A percentile compares a stretch with the other conserved stretches of the same genome.
Conservation (phyloP, 2,329 filamentous ascomycete genomes). For the Talaromyces albobiverticillius region DNA sequence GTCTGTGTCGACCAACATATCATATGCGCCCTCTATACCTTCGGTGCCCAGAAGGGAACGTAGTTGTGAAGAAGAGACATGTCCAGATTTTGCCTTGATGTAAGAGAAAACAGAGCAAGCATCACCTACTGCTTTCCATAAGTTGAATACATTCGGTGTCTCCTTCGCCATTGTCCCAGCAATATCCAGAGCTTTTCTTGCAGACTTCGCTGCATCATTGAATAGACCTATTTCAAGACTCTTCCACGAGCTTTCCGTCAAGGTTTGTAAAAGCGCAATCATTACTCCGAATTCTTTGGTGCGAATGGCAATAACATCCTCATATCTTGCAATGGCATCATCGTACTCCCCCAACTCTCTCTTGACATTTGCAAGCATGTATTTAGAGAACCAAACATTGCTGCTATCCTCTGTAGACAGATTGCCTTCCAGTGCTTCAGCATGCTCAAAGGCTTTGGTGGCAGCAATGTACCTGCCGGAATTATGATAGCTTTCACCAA, state of each 20-base stretch:
- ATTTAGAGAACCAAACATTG: slow-evolving; percentile 91
- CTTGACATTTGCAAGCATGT: slow-evolving; percentile 94
- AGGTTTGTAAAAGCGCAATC: slow-evolving; percentile 82
- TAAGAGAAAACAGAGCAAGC: slow-evolving; percentile 80
- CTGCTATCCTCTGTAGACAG: slow-evolving; percentile 54
- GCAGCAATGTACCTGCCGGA: slow-evolving; percentile 93
- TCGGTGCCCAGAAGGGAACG: slow-evolving; percentile 57
- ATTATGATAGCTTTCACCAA: slow-evolving; percentile 96
- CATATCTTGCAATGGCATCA: slow-evolving; percentile 74
- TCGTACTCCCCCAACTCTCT: slow-evolving; percentile 89
- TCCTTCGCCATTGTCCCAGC: slow-evolving; percentile 61
- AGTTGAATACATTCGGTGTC: slow-evolving; percentile 75
- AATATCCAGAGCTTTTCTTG: slow-evolving; percentile 65
- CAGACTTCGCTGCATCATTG: slow-evolving; percentile 73
- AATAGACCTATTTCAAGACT: slow-evolving; percentile 81
- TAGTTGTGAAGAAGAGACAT: slow-evolving; percentile 60
- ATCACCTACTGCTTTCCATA: slow-evolving; percentile 92
- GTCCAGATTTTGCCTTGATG: slow-evolving; percentile 64
- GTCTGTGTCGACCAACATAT: slow-evolving; percentile 68
- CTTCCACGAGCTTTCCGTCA: slow-evolving; percentile 76
- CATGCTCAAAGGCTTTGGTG: slow-evolving; percentile 83
- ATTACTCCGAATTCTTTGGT: slow-evolving; percentile 79
- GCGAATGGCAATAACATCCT: slow-evolving; percentile 65
- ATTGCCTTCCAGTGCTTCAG: slow-evolving; percentile 68
- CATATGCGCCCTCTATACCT: slow-evolving; percentile 53